Percentiles rank a stretch among this genome's conserved stretches.
Evolutionary conservation across 2,329 filamentous ascomycete species (phyloP).

Genomic region (Xylariales sp.): DNA sequence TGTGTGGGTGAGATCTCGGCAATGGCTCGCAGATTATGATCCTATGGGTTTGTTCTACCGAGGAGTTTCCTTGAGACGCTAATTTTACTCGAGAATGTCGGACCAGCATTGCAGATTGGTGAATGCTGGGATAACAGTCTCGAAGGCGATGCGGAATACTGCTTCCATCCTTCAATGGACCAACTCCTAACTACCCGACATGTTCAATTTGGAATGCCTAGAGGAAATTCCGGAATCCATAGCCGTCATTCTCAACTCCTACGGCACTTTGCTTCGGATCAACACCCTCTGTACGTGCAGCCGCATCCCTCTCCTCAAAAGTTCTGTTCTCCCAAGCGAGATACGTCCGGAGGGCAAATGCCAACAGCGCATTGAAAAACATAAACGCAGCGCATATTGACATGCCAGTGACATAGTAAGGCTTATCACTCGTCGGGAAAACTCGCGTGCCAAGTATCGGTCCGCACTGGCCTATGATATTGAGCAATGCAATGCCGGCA

Average conservation of each 20-base stretch:
- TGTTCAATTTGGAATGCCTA: constrained; percentile 11
- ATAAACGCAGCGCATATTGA: constrained; percentile 34
- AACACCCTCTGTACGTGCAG: constrained; percentile 14
- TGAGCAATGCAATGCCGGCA: constrained; percentile 57
- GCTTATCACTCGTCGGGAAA: constrained; percentile 43
- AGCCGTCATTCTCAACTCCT: constrained; percentile 19
- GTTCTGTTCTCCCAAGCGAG: constrained; percentile 28
- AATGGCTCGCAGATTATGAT: no score
- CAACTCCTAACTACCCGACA: no score
- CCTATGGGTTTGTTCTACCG: no score
- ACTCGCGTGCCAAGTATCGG: constrained; percentile 60
- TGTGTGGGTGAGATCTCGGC: no score
- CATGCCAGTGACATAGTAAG: constrained; percentile 36
- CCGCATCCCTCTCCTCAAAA: constrained; percentile 26
- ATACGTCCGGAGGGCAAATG: constrained; percentile 27
- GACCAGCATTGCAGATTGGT: no score
- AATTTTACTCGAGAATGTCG: no score
- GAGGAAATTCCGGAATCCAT: constrained; percentile 20
- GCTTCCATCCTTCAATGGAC: no score
- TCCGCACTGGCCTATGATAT: constrained; percentile 55
- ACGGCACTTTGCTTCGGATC: constrained; percentile 9
- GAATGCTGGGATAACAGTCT: no score
- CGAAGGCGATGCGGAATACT: no score
- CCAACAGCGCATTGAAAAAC: constrained; percentile 35
- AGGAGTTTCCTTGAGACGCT: no score